These are phyloP conservation scores for Calonectria multiphialidica DNA, from an alignment of 2,329 filamentous ascomycete species.

Conservation along the genomic window DNA sequence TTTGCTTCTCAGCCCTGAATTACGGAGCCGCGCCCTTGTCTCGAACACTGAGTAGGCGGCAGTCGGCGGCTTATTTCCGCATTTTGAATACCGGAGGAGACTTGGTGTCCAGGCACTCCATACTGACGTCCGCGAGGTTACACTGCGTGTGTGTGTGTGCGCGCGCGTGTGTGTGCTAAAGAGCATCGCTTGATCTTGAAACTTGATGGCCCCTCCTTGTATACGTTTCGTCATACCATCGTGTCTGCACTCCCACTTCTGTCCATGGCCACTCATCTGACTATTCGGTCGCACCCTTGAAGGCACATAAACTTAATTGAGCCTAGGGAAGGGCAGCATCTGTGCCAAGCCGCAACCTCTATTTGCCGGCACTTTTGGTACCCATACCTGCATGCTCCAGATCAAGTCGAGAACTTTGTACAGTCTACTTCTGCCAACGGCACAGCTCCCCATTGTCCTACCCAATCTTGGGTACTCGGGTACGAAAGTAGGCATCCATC, in stretches of 20 bases:
- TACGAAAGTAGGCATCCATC: constrained; percentile 2
- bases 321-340: not conserved
- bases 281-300: constrained; percentile 1
- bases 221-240: not conserved
- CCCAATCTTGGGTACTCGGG: not conserved
- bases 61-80: constrained; percentile 16
- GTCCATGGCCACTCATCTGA: not conserved
- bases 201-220: not conserved
- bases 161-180: constrained; percentile 8
- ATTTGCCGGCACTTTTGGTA: not conserved
- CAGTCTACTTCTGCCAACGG: not conserved
- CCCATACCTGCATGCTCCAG: not conserved
- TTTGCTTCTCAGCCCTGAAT: constrained; percentile 12
- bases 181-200: not conserved
- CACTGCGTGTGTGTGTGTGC: constrained; percentile 1
- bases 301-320: not conserved
- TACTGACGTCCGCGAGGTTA: constrained; percentile 8
- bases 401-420: not conserved
- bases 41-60: constrained; percentile 9
- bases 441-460: not conserved
- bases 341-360: not conserved
- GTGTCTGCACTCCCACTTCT: not conserved
- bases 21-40: constrained; percentile 15
- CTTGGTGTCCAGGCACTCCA: not conserved
- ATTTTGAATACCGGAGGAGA: not conserved